A percentile compares a stretch with the other conserved stretches of the same genome.
Evolutionary conservation across 257 asterid species (phyloP).

Genomic region (Solanum ahanhuiri): DNA sequence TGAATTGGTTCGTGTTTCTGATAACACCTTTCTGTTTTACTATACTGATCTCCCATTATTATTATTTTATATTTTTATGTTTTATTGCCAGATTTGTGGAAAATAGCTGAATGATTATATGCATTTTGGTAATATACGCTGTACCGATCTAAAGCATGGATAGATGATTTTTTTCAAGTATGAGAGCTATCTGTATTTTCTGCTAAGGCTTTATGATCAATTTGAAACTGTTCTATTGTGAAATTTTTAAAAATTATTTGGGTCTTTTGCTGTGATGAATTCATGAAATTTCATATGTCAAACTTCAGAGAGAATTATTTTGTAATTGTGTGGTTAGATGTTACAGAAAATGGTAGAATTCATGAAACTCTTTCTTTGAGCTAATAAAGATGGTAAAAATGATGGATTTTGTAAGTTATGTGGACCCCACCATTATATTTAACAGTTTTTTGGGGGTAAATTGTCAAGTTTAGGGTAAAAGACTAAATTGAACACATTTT

Average conservation of each 20-base stretch:
- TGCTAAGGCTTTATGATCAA: not conserved
- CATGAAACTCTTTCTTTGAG: no score
- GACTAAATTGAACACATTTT: no score
- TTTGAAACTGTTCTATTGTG: not conserved
- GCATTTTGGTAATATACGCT: conserved; percentile 38
- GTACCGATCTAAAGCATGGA: conserved; percentile 13
- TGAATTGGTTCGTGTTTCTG: conserved; percentile 43
- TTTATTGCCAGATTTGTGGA: not conserved
- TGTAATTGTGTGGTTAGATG: no score
- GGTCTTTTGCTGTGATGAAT: not conserved
- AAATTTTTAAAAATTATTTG: not conserved
- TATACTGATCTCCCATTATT: conserved; percentile 26
- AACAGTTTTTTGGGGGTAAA: no score
- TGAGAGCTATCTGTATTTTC: not conserved
- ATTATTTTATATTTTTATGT: not conserved
- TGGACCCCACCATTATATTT: no score
- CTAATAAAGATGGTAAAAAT: no score
- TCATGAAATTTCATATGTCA: not conserved
- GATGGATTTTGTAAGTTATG: no score
- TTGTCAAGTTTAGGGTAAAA: no score
- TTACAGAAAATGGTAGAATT: no score
- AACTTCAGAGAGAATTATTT: conserved; percentile 11
- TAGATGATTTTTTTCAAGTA: not conserved
- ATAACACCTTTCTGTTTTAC: conserved; percentile 15
- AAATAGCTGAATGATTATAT: conserved; percentile 17